A percentile compares a stretch with the other conserved stretches of the same genome.
These are phyloP conservation scores for Aphanomyces astaci DNA, from an alignment of 352 stramenopile genomes.

Conservation along the genomic window DNA sequence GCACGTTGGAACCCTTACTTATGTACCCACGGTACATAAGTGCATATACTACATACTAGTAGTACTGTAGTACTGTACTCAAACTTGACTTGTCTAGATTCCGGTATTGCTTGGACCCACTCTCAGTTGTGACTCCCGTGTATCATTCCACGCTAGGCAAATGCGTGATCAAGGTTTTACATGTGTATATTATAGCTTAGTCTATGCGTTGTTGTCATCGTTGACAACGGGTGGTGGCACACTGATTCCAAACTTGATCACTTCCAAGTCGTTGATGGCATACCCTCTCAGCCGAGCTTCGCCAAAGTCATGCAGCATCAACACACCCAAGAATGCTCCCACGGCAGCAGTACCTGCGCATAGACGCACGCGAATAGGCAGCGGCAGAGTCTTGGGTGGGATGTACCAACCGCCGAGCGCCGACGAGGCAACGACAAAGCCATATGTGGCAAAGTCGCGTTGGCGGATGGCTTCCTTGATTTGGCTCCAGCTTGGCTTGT, in stretches of 20 bases:
- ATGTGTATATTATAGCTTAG: neutral
- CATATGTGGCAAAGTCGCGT: neutral
- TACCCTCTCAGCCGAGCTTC: constrained; percentile 15
- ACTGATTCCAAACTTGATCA: constrained; percentile 8
- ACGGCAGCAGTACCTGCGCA: neutral
- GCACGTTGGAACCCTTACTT: no score
- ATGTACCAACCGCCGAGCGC: constrained; percentile 3
- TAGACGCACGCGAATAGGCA: neutral
- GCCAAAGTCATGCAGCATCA: constrained; percentile 13
- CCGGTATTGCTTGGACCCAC: no score
- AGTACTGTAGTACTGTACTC: no score
- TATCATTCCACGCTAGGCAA: no score
- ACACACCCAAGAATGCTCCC: neutral
- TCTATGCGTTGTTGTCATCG: neutral
- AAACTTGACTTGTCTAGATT: no score
- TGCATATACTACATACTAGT: no score
- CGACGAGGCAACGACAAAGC: neutral
- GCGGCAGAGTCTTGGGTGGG: neutral
- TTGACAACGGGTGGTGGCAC: neutral
- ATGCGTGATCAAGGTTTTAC: neutral
- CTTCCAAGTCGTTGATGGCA: constrained; percentile 10
- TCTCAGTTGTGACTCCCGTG: no score
- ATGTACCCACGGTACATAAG: no score
- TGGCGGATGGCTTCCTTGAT: constrained; percentile 13
- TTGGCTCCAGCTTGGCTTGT: neutral